Evolutionary conservation across 768 basidiomycete genomes (phyloP).

Genomic region (Xerocomus brunneocitrinus): DNA sequence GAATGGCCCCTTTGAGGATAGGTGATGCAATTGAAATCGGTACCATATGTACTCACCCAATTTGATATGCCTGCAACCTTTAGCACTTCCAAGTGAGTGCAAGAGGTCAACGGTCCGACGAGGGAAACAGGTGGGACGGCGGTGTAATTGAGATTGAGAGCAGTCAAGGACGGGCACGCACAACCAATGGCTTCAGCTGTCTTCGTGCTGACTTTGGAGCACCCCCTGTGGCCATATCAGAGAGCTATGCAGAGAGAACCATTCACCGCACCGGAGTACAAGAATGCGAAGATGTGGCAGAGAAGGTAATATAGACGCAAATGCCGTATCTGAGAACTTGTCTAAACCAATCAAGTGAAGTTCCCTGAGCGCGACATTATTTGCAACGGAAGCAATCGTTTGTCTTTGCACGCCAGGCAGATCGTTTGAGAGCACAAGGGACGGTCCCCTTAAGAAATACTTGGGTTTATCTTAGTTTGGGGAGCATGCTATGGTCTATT

Average conservation of each 20-base stretch:
- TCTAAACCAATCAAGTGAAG: constrained; percentile 50
- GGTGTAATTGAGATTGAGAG: constrained; percentile 60
- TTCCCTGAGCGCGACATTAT: constrained; percentile 34
- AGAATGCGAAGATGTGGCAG: constrained; percentile 45
- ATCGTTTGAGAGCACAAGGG: constrained; percentile 43
- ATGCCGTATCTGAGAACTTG: constrained; percentile 47
- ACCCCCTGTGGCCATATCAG: constrained; percentile 43
- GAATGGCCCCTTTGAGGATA: not conserved
- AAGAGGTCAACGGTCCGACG: constrained; percentile 35
- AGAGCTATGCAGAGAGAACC: constrained; percentile 2
- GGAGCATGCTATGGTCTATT: not conserved
- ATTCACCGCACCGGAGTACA: constrained; percentile 46
- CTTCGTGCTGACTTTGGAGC: constrained; percentile 49
- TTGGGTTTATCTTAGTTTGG: constrained; percentile 20
- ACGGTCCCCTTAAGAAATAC: constrained; percentile 56
- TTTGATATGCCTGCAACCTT: constrained; percentile 60
- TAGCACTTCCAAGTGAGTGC: constrained; percentile 45
- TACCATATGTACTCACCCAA: constrained; percentile 42
- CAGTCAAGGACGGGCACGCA: constrained; percentile 40
- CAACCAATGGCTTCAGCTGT: constrained; percentile 42
- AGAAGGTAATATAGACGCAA: constrained; percentile 46
- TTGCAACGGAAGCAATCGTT: constrained; percentile 45
- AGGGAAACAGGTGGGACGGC: constrained; percentile 47
- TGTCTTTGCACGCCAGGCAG: constrained; percentile 49
- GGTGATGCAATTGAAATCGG: not conserved